Conservation (phyloP, 2,329 filamentous ascomycete genomes). For the Niveomyces coronatus region DNA sequence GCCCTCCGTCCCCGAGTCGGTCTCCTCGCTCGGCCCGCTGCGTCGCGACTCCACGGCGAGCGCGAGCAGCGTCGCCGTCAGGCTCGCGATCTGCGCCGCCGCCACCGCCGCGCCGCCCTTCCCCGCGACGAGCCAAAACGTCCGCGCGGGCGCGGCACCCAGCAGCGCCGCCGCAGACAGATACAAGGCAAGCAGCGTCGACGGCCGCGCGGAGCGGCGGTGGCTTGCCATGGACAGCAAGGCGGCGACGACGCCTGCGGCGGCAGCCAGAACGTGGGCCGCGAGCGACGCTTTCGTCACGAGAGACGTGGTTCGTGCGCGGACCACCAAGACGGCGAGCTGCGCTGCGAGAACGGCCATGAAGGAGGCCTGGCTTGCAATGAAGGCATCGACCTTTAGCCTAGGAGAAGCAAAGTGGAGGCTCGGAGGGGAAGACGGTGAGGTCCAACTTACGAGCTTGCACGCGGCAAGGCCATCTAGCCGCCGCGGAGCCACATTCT, state of each 20-base stretch:
- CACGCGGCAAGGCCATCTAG: background rate
- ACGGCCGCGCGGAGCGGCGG: constrained; percentile 15
- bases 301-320: constrained; percentile 2
- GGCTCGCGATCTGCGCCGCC: constrained; percentile 11
- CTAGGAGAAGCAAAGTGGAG: background rate
- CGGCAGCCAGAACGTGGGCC: constrained; percentile 13
- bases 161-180: constrained; percentile 13
- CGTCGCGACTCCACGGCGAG: background rate
- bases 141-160: constrained; percentile 13
- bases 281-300: constrained; percentile 13
- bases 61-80: constrained; percentile 4
- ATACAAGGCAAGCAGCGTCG: constrained; percentile 16
- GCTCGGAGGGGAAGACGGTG: background rate
- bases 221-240: constrained; percentile 15
- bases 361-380: constrained; percentile 11
- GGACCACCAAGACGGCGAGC: constrained; percentile 12
- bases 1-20: background rate
- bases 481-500: background rate
- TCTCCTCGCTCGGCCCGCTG: background rate
- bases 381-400: constrained; percentile 4
- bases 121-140: constrained; percentile 13
- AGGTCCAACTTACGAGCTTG: background rate
- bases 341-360: constrained; percentile 12
- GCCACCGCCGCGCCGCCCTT: constrained; percentile 8
- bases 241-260: constrained; percentile 10